A percentile compares a stretch with the other conserved stretches of the same genome.
Evolutionary conservation across 768 basidiomycete species (phyloP).

Genomic region (Phaeotremella fagi): DNA sequence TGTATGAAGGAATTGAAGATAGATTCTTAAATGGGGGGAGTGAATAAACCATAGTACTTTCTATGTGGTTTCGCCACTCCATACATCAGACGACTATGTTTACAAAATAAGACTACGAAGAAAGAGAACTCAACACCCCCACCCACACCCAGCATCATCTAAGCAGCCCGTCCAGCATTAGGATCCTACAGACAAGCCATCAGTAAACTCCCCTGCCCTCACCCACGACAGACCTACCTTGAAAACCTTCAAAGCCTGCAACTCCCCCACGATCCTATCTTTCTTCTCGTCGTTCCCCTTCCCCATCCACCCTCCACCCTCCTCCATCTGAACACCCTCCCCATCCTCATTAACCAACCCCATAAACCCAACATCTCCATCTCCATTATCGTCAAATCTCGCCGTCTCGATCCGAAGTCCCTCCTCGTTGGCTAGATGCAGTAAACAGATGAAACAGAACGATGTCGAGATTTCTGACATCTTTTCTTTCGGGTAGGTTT

Average conservation of each 20-base stretch:
- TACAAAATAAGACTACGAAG: no score
- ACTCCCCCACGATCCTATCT: slow-evolving; percentile 43
- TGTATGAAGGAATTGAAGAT: not conserved
- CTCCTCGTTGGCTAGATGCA: slow-evolving; percentile 95
- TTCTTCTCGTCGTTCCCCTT: slow-evolving; percentile 28
- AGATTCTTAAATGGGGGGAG: not conserved
- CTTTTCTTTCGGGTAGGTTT: slow-evolving; percentile 82
- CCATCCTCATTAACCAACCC: slow-evolving; percentile 14
- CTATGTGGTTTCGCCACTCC: no score
- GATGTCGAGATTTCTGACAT: slow-evolving; percentile 98
- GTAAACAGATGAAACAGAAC: slow-evolving; percentile 96
- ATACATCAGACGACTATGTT: no score
- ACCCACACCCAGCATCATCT: not conserved
- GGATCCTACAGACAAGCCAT: slow-evolving; percentile 16
- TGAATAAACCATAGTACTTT: not conserved
- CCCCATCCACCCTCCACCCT: not conserved
- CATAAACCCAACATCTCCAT: slow-evolving; percentile 39
- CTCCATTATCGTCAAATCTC: slow-evolving; percentile 40
- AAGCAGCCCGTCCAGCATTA: slow-evolving; percentile 33
- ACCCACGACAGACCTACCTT: slow-evolving; percentile 28
- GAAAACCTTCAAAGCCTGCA: slow-evolving; percentile 44
- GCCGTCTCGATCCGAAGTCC: slow-evolving; percentile 69
- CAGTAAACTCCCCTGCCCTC: not conserved
- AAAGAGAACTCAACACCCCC: not conserved
- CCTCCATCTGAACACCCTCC: not conserved